Conservation (phyloP, 2,329 filamentous ascomycete species). For the Alternaria alternata region DNA sequence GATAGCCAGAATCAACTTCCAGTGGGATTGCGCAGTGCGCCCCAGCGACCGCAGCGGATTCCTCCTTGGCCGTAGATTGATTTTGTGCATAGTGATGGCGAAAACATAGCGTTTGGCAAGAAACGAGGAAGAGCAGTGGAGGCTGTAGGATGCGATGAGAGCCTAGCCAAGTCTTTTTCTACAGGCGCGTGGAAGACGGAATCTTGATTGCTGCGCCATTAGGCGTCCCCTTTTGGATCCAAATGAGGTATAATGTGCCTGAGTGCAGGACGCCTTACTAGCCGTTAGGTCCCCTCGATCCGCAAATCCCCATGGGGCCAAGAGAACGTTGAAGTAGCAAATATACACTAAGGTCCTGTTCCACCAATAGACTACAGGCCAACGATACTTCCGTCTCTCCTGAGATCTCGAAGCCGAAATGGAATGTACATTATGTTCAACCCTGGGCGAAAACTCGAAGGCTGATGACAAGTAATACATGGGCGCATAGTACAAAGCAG, state of each 20-base stretch:
- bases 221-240: neutral
- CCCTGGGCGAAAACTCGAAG: too few species aligned
- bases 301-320: neutral
- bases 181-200: neutral
- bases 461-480: too few species aligned
- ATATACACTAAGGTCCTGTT: neutral
- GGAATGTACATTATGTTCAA: too few species aligned
- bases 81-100: neutral
- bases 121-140: neutral
- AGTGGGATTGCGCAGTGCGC: conserved; percentile 6
- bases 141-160: neutral
- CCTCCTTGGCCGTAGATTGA: conserved; percentile 3
- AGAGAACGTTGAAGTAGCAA: neutral
- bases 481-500: too few species aligned
- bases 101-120: neutral
- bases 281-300: neutral
- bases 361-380: too few species aligned
- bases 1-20: conserved; percentile 13
- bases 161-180: neutral
- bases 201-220: conserved; percentile 1
- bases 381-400: too few species aligned
- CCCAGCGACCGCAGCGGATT: conserved; percentile 1
- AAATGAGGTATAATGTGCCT: neutral
- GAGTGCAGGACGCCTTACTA: neutral
- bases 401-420: too few species aligned